Base-by-base conservation (phyloP, 1,284 basidiomycete genomes). In the Calocybe gambosa region DNA sequence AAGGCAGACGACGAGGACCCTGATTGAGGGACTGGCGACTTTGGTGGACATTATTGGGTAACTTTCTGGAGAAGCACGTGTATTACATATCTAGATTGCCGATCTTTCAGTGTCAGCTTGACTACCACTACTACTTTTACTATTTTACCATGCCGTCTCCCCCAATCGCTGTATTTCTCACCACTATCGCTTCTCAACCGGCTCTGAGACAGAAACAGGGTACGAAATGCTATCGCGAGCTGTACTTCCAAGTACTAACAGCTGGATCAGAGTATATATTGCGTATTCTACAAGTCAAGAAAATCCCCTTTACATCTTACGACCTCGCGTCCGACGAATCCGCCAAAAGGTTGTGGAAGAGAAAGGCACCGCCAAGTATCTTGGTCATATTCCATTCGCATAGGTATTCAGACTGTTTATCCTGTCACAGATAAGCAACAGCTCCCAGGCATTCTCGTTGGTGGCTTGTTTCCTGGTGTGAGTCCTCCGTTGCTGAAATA, bases 181-280 rank as follows among this genome's bases (percentile, higher is more conserved):
- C 88, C n/a, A 90, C 88, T 8, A 90, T 90, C 51, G 84, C 82
- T 3, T 87, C 85, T 45, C 82, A 88, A 59, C 80, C 85, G 1
- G 76, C 77, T 46, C 71, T 90, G 46, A 71, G 87, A 54, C 78
- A 85, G 57, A 78, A 84, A 18, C 87, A 89, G 73, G 81, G 82
- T 80, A 49, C 3, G 49, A 42, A 2, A 23, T 23, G 21, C 21
- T 18, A 29, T 36, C 13, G 12, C 49, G 36, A 37, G 36, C 25
- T 15, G 12, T 37, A 20, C 29, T n/a, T 21, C 35, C n/a, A 44
- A 5, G 39, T 16, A 39, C 23, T 12, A 29, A 45, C 33, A 12
- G 16, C 28, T 45, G 26, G 41, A 13, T 19, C 59, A 87, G 84
- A 87, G 58, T 85, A 83, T 57, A 67, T 89, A 38, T 63, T 89